Conservation (phyloP, 768 basidiomycete species). For the Coprinopsis sp. region DNA sequence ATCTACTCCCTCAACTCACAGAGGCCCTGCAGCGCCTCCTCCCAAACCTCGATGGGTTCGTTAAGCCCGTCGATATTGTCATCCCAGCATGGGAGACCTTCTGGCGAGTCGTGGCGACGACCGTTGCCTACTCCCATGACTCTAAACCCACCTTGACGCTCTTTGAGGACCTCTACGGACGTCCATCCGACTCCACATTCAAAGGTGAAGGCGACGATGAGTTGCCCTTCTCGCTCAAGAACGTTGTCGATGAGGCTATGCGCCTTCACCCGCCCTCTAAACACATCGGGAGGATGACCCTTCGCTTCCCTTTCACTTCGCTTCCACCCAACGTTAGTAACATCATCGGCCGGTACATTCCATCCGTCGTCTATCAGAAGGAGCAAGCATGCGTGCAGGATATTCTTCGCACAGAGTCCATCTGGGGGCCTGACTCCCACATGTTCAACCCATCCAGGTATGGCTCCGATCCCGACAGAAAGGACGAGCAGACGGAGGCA, state of each 20-base stretch:
- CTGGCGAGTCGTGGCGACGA: slow-evolving; percentile 54
- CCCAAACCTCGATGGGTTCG: slow-evolving; percentile 25
- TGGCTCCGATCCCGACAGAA: slow-evolving; percentile 12
- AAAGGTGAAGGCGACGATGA: slow-evolving; percentile 6
- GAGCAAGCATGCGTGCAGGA: slow-evolving; percentile 33
- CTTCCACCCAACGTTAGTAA: slow-evolving; percentile 2
- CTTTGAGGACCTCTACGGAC: slow-evolving; percentile 33
- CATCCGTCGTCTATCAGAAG: background rate
- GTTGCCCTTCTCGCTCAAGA: slow-evolving; percentile 25
- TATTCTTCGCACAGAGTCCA: slow-evolving; percentile 26
- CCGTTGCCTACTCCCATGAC: slow-evolving; percentile 34
- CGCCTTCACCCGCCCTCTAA: slow-evolving; percentile 49
- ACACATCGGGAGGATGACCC: slow-evolving; percentile 34
- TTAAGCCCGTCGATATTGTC: slow-evolving; percentile 46
- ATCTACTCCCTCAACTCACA: slow-evolving; percentile 31
- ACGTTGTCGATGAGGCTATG: slow-evolving; percentile 40
- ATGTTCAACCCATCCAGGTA: slow-evolving; percentile 43
- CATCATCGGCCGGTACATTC: background rate
- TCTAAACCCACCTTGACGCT: slow-evolving; percentile 18
- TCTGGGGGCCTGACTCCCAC: slow-evolving; percentile 34
- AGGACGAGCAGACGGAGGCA: slow-evolving; percentile 16
- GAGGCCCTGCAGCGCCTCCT: slow-evolving; percentile 36
- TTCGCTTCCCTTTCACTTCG: slow-evolving; percentile 1
- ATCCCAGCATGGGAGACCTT: slow-evolving; percentile 59
- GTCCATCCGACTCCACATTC: slow-evolving; percentile 29